Percentiles rank a stretch among this genome's conserved stretches.
Evolutionary conservation across 2,329 filamentous ascomycete genomes (phyloP).

Genomic region (Fusarium brachygibbosum): DNA sequence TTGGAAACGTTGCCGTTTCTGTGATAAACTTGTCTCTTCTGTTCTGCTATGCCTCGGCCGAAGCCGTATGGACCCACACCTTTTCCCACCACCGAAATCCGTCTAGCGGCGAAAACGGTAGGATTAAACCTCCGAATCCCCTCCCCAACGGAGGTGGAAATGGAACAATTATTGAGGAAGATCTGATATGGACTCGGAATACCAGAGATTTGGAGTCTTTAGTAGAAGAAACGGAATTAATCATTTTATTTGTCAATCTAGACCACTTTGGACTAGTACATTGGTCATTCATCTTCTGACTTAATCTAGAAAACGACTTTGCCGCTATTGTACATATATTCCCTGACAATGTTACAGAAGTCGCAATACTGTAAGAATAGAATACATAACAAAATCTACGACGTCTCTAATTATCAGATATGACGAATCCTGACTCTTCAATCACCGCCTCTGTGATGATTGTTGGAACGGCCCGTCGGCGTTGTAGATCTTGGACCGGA

Average conservation of each 20-base stretch:
- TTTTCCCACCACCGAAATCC: neutral
- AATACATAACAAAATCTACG: neutral
- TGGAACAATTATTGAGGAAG: neutral
- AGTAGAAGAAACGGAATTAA: neutral
- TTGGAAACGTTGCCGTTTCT: constrained; percentile 6
- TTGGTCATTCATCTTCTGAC: neutral
- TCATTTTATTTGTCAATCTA: neutral
- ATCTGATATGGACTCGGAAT: neutral
- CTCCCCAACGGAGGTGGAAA: constrained; percentile 2
- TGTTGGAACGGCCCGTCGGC: neutral
- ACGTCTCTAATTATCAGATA: neutral
- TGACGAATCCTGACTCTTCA: neutral
- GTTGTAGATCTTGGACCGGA: constrained; percentile 1
- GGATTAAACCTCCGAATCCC: neutral
- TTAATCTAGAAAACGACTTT: neutral
- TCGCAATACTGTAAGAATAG: neutral
- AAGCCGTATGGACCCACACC: neutral
- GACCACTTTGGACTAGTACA: neutral
- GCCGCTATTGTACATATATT: neutral
- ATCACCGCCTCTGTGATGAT: neutral
- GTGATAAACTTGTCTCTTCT: neutral
- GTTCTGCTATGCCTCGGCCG: constrained; percentile 5
- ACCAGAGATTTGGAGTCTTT: neutral
- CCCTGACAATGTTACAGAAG: neutral
- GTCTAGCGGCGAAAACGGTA: constrained; percentile 2